Evolutionary conservation across 768 basidiomycete species (phyloP).

Genomic region (Suillus subluteus): DNA sequence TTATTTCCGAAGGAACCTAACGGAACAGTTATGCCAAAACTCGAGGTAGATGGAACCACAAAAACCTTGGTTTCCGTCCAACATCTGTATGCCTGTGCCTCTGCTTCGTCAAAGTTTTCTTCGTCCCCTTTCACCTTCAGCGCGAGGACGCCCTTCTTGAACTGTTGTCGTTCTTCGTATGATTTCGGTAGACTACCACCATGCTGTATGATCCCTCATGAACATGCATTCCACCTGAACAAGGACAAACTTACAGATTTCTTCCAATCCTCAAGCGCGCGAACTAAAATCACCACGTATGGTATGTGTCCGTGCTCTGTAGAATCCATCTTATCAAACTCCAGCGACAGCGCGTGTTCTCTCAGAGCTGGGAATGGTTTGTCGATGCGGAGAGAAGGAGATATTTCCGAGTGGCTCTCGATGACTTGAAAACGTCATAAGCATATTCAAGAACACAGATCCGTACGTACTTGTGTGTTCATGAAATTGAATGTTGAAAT

Average conservation of each 20-base stretch:
- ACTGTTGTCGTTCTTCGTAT: slow-evolving; percentile 69
- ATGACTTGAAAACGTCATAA: slow-evolving; percentile 57
- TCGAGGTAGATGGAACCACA: slow-evolving; percentile 11
- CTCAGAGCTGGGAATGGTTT: slow-evolving; percentile 84
- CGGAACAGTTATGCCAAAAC: neutral
- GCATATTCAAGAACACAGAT: neutral
- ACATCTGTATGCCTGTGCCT: slow-evolving; percentile 82
- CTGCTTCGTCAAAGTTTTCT: slow-evolving; percentile 97
- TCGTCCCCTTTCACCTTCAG: slow-evolving; percentile 82
- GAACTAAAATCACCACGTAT: slow-evolving; percentile 87
- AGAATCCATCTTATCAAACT: slow-evolving; percentile 80
- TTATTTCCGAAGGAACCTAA: slow-evolving; percentile 71
- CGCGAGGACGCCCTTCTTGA: slow-evolving; percentile 67
- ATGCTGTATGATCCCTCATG: slow-evolving; percentile 51
- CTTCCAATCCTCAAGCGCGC: slow-evolving; percentile 84
- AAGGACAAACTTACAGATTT: slow-evolving; percentile 51
- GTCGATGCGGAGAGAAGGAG: slow-evolving; percentile 82
- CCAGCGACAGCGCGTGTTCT: slow-evolving; percentile 69
- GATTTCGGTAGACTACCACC: slow-evolving; percentile 57
- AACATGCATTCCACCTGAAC: neutral
- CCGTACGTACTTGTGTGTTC: slow-evolving; percentile 76
- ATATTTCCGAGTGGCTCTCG: slow-evolving; percentile 81
- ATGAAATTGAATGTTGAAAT: slow-evolving; percentile 86
- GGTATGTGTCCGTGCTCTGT: slow-evolving; percentile 92
- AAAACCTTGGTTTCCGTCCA: slow-evolving; percentile 61